Base-by-base conservation (phyloP, 805 yeast genomes). In the Maudiozyma barnettii region DNA sequence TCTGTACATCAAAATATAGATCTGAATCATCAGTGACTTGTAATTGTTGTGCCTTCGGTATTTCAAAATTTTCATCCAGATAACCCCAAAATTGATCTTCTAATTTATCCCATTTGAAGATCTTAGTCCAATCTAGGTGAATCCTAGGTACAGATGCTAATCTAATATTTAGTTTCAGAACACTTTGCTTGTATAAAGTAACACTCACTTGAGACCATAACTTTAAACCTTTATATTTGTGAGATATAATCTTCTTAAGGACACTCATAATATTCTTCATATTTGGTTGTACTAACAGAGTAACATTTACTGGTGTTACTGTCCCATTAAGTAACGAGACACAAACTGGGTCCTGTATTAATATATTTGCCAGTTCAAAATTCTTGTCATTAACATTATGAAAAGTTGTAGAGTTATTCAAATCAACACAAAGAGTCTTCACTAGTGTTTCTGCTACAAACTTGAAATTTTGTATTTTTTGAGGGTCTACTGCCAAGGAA, bases 171-270 rank as follows among this genome's bases (percentile, higher is more conserved):
- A 47, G 44, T 13, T 49, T 39, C 16, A 35, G 16, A 4, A 54
- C 29, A 4, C 39, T 21, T 6, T 41, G 40, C 35, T 57, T 61
- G 14, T 51, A 51, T 8, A 62, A 13, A 8, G 53, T 47, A 1
- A 56, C 21, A 42, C 59, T 55, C 16, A 60, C n/a, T 21, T 41
- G 45, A 6, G 66, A 60, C 53, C 59, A 56, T 19, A 63, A n/a
- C 38, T 59, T 49, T 18, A 62, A 38, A 22, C 54, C 51, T 10
- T 56, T 51, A 38, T 55, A 62, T 9, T 59, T 54, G 22, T 56
- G 55, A 2, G 49, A 50, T 61, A 64, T 58, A 22, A 63, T 43
- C 44, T 60, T 62, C 40, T 57, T 62, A 33, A 63, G 18, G 1
- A 60, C 53, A 31, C 55, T 54, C 7, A 58, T 26, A 7, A 60